Base-by-base conservation (phyloP, 495 filamentous ascomycete species). In the Penicillium robsamsonii region DNA sequence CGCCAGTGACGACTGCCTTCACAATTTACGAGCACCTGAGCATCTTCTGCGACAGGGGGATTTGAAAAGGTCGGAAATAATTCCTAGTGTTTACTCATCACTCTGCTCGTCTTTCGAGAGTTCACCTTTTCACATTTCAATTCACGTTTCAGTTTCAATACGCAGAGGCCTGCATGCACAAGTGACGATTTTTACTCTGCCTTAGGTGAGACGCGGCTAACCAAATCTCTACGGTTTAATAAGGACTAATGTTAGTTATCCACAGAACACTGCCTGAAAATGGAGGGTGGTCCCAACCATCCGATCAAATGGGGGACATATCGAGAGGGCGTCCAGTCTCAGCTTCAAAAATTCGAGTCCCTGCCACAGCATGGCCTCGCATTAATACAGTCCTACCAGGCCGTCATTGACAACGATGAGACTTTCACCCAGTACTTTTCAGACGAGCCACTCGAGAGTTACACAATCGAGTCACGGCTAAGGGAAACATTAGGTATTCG, bases 351-450 rank as follows among this genome's bases (percentile, higher is more conserved):
- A 20, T 54, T 54, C 13, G 31, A 46, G 1, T 37, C 52, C 2
- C 22, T 46, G 13, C 22, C 42, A 3, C 52, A 25, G 5, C 42
- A 38, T 27, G 42, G 42, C 5, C 9, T 35, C 1, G 10, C 15
- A 0, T 25, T 54, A 15, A 25, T 38, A 15, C 15, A 31, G 20
- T 35, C 52, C 0, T 54, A 54, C 22, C 42, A 54, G n/a, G 18
- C 22, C 27, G 52, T 54, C 13, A 43, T 54, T n/a, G 52, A 46
- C 9, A 46, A 29, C 2, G 18, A 54, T 8, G 52, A 54, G n/a
- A 54, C 52, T 13, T 54, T 54, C 24, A 37, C 52, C 2, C 52
- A 54, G 15, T 54, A 40, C 11, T 54, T 46, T n/a, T 46, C 42
- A 8, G 31, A 46, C 10, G 11, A 54, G 5, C 41, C 15, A 2